Percentiles rank a stretch among this genome's conserved stretches.
Conservation (phyloP, 164 flowering plant genomes). For the Taxillus chinensis region DNA sequence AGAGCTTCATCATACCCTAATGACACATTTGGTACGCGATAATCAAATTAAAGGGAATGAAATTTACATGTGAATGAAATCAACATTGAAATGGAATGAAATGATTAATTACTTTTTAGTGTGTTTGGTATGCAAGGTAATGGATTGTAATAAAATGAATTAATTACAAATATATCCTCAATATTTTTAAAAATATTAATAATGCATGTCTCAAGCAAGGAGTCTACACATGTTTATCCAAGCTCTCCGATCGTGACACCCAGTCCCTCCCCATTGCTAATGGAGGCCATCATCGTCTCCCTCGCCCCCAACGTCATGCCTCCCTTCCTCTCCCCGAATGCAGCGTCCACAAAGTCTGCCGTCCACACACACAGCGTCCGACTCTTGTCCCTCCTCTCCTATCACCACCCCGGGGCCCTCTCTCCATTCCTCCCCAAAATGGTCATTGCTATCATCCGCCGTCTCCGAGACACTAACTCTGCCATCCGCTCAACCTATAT, state of each 20-base stretch:
- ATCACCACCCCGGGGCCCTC: conserved; percentile 39
- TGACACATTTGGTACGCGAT: too few species aligned
- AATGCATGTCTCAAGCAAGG: conserved; percentile 59
- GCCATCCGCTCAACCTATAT: conserved; percentile 60
- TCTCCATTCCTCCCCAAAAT: conserved; percentile 56
- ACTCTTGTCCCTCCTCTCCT: conserved; percentile 45
- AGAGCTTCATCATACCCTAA: too few species aligned
- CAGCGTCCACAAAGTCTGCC: conserved; percentile 55
- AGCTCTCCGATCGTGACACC: conserved; percentile 85
- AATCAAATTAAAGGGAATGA: too few species aligned
- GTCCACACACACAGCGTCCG: conserved; percentile 61
- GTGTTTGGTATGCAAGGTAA: too few species aligned
- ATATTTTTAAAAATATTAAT: too few species aligned
- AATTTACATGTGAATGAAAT: too few species aligned
- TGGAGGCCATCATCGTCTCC: conserved; percentile 49
- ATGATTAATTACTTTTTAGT: too few species aligned
- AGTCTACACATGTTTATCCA: conserved; percentile 48
- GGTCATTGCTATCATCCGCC: conserved; percentile 37
- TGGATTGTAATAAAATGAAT: too few species aligned
- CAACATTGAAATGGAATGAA: too few species aligned
- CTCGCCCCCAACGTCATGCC: conserved; percentile 34
- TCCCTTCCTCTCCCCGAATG: conserved; percentile 51
- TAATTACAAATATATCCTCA: too few species aligned
- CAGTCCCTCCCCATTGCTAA: conserved; percentile 53
- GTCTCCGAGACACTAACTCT: conserved; percentile 72